A percentile compares a stretch with the other conserved stretches of the same genome.
Evolutionary conservation across 164 flowering plant genomes (phyloP).

Genomic region (Sextonia rubra): DNA sequence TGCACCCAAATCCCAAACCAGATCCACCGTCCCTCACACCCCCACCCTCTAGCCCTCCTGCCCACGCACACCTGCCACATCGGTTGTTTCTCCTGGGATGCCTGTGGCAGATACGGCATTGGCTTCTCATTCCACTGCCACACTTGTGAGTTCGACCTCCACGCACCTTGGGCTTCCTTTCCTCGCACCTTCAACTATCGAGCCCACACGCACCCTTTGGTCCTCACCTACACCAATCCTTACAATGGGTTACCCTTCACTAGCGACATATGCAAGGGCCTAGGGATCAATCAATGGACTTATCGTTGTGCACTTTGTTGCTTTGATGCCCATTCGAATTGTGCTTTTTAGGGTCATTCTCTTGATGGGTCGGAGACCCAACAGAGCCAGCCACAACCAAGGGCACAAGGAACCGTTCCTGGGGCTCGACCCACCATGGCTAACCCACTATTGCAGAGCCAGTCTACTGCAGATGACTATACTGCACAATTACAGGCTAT

Average conservation of each 20-base stretch:
- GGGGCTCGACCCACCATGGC: background rate
- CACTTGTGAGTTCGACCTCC: slow-evolving; percentile 7
- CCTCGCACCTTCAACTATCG: background rate
- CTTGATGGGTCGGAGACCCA: background rate
- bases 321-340: slow-evolving; percentile 32
- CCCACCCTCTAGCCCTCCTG: slow-evolving; percentile 11
- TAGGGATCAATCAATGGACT: slow-evolving; percentile 28
- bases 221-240: slow-evolving; percentile 22
- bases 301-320: slow-evolving; percentile 28
- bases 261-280: slow-evolving; percentile 25
- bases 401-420: background rate
- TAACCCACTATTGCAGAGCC: background rate
- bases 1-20: slow-evolving; percentile 2
- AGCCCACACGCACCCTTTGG: slow-evolving; percentile 3
- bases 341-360: background rate
- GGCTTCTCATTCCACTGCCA: slow-evolving; percentile 3
- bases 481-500: background rate
- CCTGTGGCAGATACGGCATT: background rate
- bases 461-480: background rate
- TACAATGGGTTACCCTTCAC: slow-evolving; percentile 14
- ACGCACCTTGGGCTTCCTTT: background rate
- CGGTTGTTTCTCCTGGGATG: slow-evolving; percentile 6
- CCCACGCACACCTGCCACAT: background rate
- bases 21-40: slow-evolving; percentile 9
- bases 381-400: background rate